Base-by-base conservation (phyloP, 306 rosid genomes). In the Gillenia trifoliata region DNA sequence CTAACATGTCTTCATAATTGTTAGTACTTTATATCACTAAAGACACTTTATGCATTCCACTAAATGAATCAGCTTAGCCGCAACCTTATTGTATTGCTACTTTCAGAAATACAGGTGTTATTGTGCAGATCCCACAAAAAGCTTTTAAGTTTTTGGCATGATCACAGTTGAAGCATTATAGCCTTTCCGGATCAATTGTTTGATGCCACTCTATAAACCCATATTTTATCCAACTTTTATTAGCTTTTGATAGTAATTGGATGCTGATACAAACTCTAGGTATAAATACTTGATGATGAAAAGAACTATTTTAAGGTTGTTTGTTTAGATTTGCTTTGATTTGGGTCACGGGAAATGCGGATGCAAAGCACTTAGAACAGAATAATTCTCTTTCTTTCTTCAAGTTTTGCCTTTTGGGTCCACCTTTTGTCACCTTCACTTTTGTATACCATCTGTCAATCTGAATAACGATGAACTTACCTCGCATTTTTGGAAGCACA, bases 1-100 rank as follows among this genome's bases (percentile, higher is more conserved):
- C 63, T 82, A 81, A 81, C 87, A 77, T 83, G 85, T 84, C 56
- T 78, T 82, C 81, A 88, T 85, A 59, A 84, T 83, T 80, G 80
- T 61, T 68, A 71, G 72, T 82, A 62, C 89, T 89, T 92, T 84
- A 76, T 76, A 68, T 87, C 79, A n/a, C n/a, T n/a, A n/a, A n/a
- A n/a, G n/a, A n/a, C n/a, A n/a, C n/a, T n/a, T 71, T 43, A 71
- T 74, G 25, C 71, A 57, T 81, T 66, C 85, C 74, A 55, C 65
- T 59, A 68, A 72, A 76, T 41, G 55, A 33, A 40, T 72, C 61
- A 38, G 50, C 38, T 57, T 54, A 4, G 57, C 54, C 0, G 64
- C 72, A 69, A 64, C 76, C 33, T 67, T 66, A 64, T 38, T 62
- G 40, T 55, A 68, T 57, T 80, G 66, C 81, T 59, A 76, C 66